Base-by-base conservation (phyloP, 1,284 basidiomycete genomes). In the Porodaedalea pini region DNA sequence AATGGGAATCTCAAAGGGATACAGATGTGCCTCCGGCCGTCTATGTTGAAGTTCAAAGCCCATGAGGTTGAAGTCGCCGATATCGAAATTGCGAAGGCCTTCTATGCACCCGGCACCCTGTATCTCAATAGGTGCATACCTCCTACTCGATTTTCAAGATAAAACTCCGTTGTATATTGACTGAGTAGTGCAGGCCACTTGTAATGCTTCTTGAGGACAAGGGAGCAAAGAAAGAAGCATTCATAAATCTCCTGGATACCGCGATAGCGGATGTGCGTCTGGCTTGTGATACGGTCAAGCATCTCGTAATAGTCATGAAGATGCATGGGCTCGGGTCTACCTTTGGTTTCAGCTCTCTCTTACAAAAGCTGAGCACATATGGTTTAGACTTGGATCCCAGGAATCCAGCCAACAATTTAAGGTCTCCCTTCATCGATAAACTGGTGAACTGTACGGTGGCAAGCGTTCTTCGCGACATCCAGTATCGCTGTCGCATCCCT, bases 11-110 rank as follows among this genome's bases (percentile, higher is more conserved):
- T 90, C 31, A 71, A 75, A 48, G 71, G 75, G 13, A 76, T 83
- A 48, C 72, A 73, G 4, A 84, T 92, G 79, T 73, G 80, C 23
- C 63, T 91, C 10, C 75, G 90, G 17, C 73, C 76, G 1, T 88
- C 85, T 0, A 91, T 92, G 88, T 76, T 77, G 51, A 93, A 93
- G 64, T 93, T 92, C 63, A 71, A 78, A 1, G 78, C 77, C 2
- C 76, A 68, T 0, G 70, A 72, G 7, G 67, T 75, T 21, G 74
- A 77, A 19, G 54, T 60, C 0, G 81, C 80, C 3, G 74, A 75
- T 8, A 85, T 92, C 56, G 89, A 91, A 66, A 90, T 92, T 50
- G 86, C 86, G 0, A 74, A 75, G 51, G 73, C 79, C 0, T 85
- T 90, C 63, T 74, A 76, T 47, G 70, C 71, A 19, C 83, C 86